Evolutionary conservation across 176 grass and related monocot genomes (phyloP), one percentile per base, ranked within the genome.

Genomic region (Musa troglodytarum): DNA sequence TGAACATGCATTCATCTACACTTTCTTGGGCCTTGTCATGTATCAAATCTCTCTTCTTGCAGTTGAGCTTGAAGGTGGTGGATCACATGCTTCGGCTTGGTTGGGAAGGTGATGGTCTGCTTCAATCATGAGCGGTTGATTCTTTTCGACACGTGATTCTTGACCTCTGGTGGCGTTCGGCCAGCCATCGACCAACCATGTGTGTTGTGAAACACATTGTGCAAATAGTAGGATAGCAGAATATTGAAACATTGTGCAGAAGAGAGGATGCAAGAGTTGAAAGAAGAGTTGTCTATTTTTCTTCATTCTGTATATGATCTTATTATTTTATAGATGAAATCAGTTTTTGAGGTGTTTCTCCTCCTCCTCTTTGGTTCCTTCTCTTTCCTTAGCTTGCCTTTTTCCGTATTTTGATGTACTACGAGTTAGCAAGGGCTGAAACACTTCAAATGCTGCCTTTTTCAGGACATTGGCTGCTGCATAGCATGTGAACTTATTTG

Each of bases 51-150:
- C 74, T 81, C 55, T 76, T 78, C 22, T 70, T 92, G 66, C 86
- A 99, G 95, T 81, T 99, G 82, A 99, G 90, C 78, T 83, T 94
- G 78, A 99, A 94, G 90, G 95, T 94, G 57, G 95, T 94, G 73
- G 95, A 99, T 87, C 95, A 99, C 74, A 99, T 99, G 95, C 88
- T 99, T 59, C 91, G 95, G 59, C 95, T 99, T 86, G 95, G 95
- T 72, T 99, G 95, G 90, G 95, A 99, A 87, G 90, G 95, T 69
- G 95, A 93, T 71, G 94, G 95, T 15, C 85, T 99, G 57, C 95
- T 94, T 80, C 84, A 83, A 74, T 86, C 85, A 83, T 86, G 84
- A 94, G 61, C n/a, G 10, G 49, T 21, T 16, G 8, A 26, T 24
- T 52, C 16, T 43, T 9, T 43, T 26, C 10, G 34, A 28, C 29